Evolutionary conservation across 2,329 filamentous ascomycete genomes (phyloP).

Genomic region (Dactylellina cionopaga): DNA sequence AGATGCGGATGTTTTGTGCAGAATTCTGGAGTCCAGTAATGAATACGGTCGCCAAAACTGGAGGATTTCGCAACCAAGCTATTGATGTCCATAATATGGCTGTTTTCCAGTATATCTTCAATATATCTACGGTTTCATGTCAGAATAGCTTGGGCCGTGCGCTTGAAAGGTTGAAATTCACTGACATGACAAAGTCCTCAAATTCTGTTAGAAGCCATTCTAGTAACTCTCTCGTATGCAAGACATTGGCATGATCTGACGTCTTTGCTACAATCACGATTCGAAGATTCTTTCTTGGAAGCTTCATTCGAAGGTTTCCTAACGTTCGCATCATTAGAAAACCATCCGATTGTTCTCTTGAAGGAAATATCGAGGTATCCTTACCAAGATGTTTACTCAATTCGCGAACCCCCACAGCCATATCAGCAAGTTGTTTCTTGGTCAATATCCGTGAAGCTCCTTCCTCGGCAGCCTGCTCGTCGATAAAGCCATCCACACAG

Average conservation of each 20-base stretch:
- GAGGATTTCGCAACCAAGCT: constrained; percentile 73
- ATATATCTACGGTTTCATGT: constrained; percentile 66
- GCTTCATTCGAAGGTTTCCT: constrained; percentile 68
- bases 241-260: constrained; percentile 83
- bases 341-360: background rate
- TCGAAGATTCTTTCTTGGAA: constrained; percentile 81
- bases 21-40: constrained; percentile 84
- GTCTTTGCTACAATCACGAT: constrained; percentile 92
- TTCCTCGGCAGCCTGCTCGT: constrained; percentile 61
- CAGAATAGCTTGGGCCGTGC: constrained; percentile 7
- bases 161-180: background rate
- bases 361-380: background rate
- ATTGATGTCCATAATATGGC: constrained; percentile 77
- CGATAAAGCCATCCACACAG: constrained; percentile 51
- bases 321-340: constrained; percentile 18
- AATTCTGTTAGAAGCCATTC: constrained; percentile 82
- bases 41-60: constrained; percentile 69
- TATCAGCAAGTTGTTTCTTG: constrained; percentile 93
- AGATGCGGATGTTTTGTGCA: constrained; percentile 81
- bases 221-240: constrained; percentile 78
- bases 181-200: constrained; percentile 77
- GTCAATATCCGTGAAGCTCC: constrained; percentile 79
- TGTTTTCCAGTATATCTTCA: constrained; percentile 77
- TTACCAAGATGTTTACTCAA: constrained; percentile 83
- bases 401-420: constrained; percentile 95